phyloP scores from a whole-genome alignment of 192 early-diverging fungal species.

The Coemansia umbellata region DNA sequence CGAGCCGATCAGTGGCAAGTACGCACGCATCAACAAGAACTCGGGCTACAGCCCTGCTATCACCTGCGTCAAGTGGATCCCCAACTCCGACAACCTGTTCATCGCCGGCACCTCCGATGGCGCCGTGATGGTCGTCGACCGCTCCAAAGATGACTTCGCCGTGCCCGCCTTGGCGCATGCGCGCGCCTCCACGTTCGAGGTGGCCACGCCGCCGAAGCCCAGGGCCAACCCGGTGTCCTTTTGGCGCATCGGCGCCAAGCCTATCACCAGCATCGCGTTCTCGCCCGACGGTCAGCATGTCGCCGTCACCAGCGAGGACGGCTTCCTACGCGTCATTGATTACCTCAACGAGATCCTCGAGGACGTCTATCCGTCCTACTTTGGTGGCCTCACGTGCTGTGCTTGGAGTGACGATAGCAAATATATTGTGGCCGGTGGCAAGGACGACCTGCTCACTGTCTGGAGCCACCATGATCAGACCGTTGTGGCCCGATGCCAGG shows the following conservation, averaged over 20 bases:
- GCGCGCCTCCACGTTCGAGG: constrained; percentile 10
- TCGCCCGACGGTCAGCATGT: constrained; percentile 79
- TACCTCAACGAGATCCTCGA: constrained; percentile 62
- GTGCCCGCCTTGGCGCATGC: constrained; percentile 15
- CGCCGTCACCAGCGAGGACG: constrained; percentile 79
- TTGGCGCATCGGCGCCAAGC: constrained; percentile 70
- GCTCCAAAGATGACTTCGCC: constrained; percentile 75
- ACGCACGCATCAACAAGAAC: constrained; percentile 77
- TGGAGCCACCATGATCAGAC: constrained; percentile 76
- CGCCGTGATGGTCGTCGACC: constrained; percentile 78
- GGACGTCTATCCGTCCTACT: constrained; percentile 78
- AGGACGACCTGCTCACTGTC: constrained; percentile 89
- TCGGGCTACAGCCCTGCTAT: constrained; percentile 66
- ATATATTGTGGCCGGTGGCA: constrained; percentile 80
- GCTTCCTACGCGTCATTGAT: constrained; percentile 73
- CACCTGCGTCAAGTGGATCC: constrained; percentile 86
- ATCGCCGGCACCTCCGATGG: constrained; percentile 85
- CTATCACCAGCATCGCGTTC: constrained; percentile 75
- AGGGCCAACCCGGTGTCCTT: constrained; percentile 78
- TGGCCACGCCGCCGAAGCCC: constrained; percentile 55
- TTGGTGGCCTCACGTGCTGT: constrained; percentile 83
- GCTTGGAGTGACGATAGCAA: constrained; percentile 89
- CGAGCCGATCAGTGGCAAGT: constrained; percentile 83
- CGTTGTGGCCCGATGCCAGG: constrained; percentile 84
- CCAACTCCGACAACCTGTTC: constrained; percentile 78